phyloP scores from a whole-genome alignment of 495 filamentous ascomycete species.

The Penicillium simplicissimum region DNA sequence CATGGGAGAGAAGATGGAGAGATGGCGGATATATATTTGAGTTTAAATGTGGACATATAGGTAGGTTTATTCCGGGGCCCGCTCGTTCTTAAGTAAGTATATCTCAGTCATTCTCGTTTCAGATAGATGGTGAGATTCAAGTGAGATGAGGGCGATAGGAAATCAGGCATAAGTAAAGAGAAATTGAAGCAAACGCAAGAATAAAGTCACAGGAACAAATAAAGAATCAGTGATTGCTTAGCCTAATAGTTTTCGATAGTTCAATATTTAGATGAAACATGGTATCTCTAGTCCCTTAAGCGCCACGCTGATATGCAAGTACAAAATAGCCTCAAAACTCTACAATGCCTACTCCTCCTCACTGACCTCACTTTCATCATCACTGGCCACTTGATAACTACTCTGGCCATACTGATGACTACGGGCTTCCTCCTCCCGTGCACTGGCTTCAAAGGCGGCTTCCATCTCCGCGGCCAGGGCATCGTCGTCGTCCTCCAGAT shows the following conservation, averaged over 20 bases:
- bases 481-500: conserved; percentile 46
- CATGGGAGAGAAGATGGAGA: too few relatives aligned
- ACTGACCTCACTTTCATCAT: conserved; percentile 53
- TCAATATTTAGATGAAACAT: background rate
- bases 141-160: background rate
- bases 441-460: conserved; percentile 49
- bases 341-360: conserved; percentile 43
- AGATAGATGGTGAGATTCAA: too few relatives aligned
- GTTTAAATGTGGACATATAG: too few relatives aligned
- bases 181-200: background rate
- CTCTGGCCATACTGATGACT: conserved; percentile 36
- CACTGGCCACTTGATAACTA: conserved; percentile 41
- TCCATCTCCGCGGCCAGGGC: conserved; percentile 50
- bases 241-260: background rate
- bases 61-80: too few relatives aligned
- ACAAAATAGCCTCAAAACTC: background rate
- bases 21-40: too few relatives aligned
- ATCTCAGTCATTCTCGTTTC: too few relatives aligned
- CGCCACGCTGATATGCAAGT: conserved; percentile 25
- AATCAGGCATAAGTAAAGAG: background rate
- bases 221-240: background rate
- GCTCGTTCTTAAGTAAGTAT: too few relatives aligned
- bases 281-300: conserved; percentile 19
- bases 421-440: conserved; percentile 40
- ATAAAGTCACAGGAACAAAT: background rate